A percentile compares a stretch with the other conserved stretches of the same genome.
Evolutionary conservation across 768 basidiomycete species (phyloP).

Genomic region (Sarcodon aspratus): DNA sequence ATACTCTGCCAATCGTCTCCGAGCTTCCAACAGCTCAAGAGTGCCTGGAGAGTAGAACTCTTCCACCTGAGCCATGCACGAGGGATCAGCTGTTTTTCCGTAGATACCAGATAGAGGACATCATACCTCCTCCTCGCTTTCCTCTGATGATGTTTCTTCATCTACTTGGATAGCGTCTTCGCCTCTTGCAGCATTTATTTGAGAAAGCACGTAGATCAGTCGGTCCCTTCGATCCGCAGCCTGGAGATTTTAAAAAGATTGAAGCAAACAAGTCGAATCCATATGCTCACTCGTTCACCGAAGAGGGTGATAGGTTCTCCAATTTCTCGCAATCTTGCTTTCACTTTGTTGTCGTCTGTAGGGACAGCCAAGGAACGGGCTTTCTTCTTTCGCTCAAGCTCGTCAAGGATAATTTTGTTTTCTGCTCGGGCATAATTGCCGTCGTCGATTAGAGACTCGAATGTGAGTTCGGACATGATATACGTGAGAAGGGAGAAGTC

Average conservation of each 20-base stretch:
- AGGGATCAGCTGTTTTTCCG: not conserved
- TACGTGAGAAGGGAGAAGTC: not conserved
- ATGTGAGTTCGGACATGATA: constrained; percentile 64
- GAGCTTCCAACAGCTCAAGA: constrained; percentile 74
- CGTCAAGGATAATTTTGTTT: constrained; percentile 83
- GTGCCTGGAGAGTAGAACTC: constrained; percentile 96
- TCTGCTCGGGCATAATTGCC: constrained; percentile 68
- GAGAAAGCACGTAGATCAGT: constrained; percentile 86
- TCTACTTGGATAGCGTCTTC: constrained; percentile 72
- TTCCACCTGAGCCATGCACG: constrained; percentile 45
- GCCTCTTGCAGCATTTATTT: constrained; percentile 83
- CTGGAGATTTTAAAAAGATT: constrained; percentile 27
- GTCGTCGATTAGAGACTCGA: constrained; percentile 71
- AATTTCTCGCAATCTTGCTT: constrained; percentile 79
- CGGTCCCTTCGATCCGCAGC: constrained; percentile 94
- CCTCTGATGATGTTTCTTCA: constrained; percentile 54
- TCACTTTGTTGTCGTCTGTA: constrained; percentile 92
- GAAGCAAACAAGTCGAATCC: constrained; percentile 5
- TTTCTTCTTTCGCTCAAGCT: constrained; percentile 97
- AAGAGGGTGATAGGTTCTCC: constrained; percentile 97
- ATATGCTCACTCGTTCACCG: constrained; percentile 82
- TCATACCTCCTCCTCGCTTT: constrained; percentile 68
- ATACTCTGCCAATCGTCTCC: constrained; percentile 82
- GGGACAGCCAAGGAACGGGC: constrained; percentile 90
- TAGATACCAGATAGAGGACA: not conserved